Evolutionary conservation across 345 rosid species (phyloP), one percentile per base, ranked within the genome.

Genomic region (Triadica sebifera): DNA sequence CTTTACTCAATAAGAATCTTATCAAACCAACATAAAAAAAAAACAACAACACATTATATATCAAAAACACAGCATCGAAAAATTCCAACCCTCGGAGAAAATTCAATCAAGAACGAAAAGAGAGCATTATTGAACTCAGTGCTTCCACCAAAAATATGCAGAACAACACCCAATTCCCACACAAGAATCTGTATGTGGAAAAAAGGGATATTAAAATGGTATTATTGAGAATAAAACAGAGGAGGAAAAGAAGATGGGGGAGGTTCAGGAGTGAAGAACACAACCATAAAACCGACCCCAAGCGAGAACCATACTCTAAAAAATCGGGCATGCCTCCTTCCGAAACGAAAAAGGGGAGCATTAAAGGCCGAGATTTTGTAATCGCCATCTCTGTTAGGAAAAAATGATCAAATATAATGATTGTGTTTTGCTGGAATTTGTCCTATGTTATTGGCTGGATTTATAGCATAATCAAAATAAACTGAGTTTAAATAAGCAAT

Each of bases 301-400:
- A 93, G 70, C 11, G 99, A 88, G 73, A 95, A 95, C 99, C 98
- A 95, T 24, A 84, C 25, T 67, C 62, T 77, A 20, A 91, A 55
- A 57, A 50, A 69, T 55, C 77, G 38, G 84, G 93, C 84, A 59
- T 87, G 84, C 67, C 82, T 79, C n/a, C 86, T 78, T 70, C 98
- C 98, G 49, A 93, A 65, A 46, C 85, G 87, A 74, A 73, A 87
- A n/a, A 93, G 79, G 34, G 84, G 76, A 46, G 76, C 81, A 60
- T 89, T 89, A 16, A 87, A 76, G 39, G 65, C 74, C 4, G 76
- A 71, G 73, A 90, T 78, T 68, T 87, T 91, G 79, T 79, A 81
- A 60, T 91, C 96, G 70, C 96, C n/a, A n/a, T n/a, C n/a, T n/a
- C n/a, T n/a, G n/a, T n/a, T n/a, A n/a, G n/a, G n/a, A n/a, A n/a